Base-by-base conservation (phyloP, 495 filamentous ascomycete species). In the Penicillium canescens region DNA sequence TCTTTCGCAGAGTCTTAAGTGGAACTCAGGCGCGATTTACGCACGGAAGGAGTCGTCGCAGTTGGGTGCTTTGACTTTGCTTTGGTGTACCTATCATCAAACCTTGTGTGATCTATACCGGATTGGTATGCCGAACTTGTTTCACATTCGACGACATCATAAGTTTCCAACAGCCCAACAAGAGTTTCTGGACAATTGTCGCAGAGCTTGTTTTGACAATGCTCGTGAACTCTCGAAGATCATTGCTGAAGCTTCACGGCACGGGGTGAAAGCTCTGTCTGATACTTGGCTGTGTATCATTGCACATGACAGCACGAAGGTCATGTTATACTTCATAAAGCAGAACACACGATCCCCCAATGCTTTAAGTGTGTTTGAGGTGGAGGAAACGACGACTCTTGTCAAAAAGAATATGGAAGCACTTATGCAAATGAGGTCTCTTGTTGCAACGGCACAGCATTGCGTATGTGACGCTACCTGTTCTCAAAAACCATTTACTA, bases 201-300 rank as follows among this genome's bases (percentile, higher is more conserved):
- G 46, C 4, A 59, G 50, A 13, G 45, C 42, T 4, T 59, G 56
- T 24, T 59, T 54, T 37, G 38, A 54, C 18, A 59, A 52, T 46
- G 50, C 56, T 33, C 44, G 40, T 3, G 49, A 49, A 21, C 54
- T 61, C 3, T 56, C 58, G 0, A 56, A 31, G 26, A 54, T 49
- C 12, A 44, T 61, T 26, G 46, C 43, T 0, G 58, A 61, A 41
- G 58, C 54, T 4, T 33, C 52, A n/a, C 16, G 21, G 13, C 58
- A 61, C 46, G 58, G 58, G 4, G 50, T 54, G 7, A 54, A 56
- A n/a, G 46, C 46, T 6, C 49, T 61, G 21, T 45, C 58, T 14
- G 58, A 61, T 50, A 61, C 58, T 14, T 61, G 58, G 53, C 42
- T 61, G 13, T 56, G 54, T n/a, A 61, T 56, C 6, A 57, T 61